These are phyloP conservation scores for Ophiostoma montium DNA, from an alignment of 2,329 filamentous ascomycete species.

Conservation along the genomic window DNA sequence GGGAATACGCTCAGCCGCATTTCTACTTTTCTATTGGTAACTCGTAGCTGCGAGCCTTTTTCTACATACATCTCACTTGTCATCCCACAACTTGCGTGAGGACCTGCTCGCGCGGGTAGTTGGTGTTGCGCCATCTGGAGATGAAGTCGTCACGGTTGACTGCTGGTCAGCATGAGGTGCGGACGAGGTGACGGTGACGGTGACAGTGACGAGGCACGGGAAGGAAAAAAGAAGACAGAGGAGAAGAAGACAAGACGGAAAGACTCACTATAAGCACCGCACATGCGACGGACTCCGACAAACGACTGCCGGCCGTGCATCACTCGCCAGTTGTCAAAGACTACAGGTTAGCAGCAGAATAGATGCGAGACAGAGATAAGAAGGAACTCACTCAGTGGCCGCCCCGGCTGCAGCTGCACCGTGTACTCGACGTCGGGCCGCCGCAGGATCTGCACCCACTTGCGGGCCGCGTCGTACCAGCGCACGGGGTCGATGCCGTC, in stretches of 20 bases:
- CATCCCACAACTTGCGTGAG: slow-evolving; percentile 20
- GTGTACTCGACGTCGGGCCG: slow-evolving; percentile 55
- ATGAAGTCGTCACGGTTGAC: slow-evolving; percentile 71
- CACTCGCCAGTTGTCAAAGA: slow-evolving; percentile 95
- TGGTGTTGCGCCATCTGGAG: slow-evolving; percentile 61
- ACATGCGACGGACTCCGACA: slow-evolving; percentile 72
- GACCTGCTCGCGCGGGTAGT: slow-evolving; percentile 37
- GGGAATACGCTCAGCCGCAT: no score
- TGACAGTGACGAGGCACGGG: no score
- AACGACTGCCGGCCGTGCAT: slow-evolving; percentile 78
- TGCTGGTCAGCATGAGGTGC: slow-evolving; percentile 24
- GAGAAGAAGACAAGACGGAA: neutral
- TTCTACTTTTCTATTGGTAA: no score
- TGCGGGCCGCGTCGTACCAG: slow-evolving; percentile 73
- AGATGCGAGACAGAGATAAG: neutral
- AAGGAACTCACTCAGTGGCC: slow-evolving; percentile 48
- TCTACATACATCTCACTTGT: no score
- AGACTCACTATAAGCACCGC: slow-evolving; percentile 73
- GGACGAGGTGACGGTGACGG: no score
- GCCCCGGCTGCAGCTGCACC: slow-evolving; percentile 70
- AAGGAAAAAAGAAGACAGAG: neutral
- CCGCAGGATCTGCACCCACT: slow-evolving; percentile 57
- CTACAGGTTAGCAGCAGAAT: slow-evolving; percentile 24
- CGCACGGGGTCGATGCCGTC: slow-evolving; percentile 27
- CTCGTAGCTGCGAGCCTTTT: no score